Conservation (phyloP, 2,329 filamentous ascomycete genomes). For the Aspergillus fischeri region DNA sequence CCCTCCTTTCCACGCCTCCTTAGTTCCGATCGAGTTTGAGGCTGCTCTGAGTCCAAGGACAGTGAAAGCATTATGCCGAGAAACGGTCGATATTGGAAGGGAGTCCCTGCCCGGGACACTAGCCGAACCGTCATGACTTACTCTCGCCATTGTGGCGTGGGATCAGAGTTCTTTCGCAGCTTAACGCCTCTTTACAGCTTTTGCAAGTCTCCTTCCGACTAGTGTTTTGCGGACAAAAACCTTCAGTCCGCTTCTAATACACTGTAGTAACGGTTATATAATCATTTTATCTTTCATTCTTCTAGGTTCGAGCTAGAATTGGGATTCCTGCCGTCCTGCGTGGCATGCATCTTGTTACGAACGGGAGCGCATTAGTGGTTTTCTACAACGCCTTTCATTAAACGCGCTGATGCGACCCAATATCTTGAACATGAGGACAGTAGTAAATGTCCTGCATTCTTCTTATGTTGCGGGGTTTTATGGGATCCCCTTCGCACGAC, state of each 20-base stretch:
- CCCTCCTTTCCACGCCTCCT: background rate
- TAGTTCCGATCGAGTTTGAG: background rate
- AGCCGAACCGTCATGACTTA: conserved; percentile 16
- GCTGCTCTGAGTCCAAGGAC: background rate
- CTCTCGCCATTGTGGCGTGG: conserved; percentile 7
- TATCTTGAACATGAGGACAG: background rate
- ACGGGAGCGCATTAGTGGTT: conserved; percentile 16
- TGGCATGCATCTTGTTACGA: conserved; percentile 10
- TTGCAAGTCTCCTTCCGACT: background rate
- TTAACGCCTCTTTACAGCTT: background rate
- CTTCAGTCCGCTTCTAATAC: background rate
- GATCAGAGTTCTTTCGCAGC: background rate
- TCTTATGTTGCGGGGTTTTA: conserved; percentile 8
- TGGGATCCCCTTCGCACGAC: background rate
- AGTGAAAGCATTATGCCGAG: conserved; percentile 4
- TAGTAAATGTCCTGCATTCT: conserved; percentile 7
- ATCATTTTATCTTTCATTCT: background rate
- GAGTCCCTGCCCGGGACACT: conserved; percentile 7
- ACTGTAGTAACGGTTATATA: background rate
- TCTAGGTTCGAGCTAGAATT: background rate
- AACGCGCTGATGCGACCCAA: background rate
- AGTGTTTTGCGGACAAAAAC: background rate
- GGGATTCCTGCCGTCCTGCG: conserved; percentile 1
- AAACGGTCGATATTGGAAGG: conserved; percentile 9
- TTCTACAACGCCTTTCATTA: conserved; percentile 4